Base-by-base conservation (phyloP, 768 basidiomycete genomes). In the Ramaria sp. region DNA sequence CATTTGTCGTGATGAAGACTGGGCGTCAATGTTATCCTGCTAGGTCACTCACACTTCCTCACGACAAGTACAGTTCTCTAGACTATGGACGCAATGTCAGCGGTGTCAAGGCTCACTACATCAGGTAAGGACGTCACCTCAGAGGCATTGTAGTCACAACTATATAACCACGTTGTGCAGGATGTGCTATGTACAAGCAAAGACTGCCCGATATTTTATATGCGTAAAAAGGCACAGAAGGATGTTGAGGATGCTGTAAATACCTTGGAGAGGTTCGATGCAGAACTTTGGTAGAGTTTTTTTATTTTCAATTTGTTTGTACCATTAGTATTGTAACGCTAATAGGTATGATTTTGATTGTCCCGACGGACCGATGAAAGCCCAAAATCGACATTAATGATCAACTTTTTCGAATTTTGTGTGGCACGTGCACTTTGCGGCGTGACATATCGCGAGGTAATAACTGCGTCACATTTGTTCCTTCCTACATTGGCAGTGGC, bases 141-240 rank as follows among this genome's bases (percentile, higher is more conserved):
- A 37, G 27, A 45, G 27, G 56, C 47, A 55, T 46, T 15, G 22
- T 22, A 47, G 24, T 10, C 51, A 51, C 31, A 12, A 27, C 27
- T 2, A 27, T 27, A 27, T 27, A 13, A 13, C 4, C 19, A 20
- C 27, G 24, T 17, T 4, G 20, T 33, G 10, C 62, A 96, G 90
- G 96, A 99, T 66, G 96, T 98, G 9, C 74, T 99, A 30, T 99
- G 95, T 67, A 88, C 91, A 0, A 93, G 90, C 66, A 94, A 90
- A 66, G 96, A 99, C 71, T 99, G 96, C 63, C 96, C 96, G 0
- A 98, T 98, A 59, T 99, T 94, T 71, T 99, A 99, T 68, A 92
- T 96, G 86, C 75, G 96, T 43, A 97, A 97, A 74, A 97, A 97
- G 66, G 86, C 94, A 9, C 96, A 98, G 70, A 97, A 97, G 69